Evolutionary conservation across 306 rosid genomes (phyloP).

Genomic region (Quercus berberidifolia): DNA sequence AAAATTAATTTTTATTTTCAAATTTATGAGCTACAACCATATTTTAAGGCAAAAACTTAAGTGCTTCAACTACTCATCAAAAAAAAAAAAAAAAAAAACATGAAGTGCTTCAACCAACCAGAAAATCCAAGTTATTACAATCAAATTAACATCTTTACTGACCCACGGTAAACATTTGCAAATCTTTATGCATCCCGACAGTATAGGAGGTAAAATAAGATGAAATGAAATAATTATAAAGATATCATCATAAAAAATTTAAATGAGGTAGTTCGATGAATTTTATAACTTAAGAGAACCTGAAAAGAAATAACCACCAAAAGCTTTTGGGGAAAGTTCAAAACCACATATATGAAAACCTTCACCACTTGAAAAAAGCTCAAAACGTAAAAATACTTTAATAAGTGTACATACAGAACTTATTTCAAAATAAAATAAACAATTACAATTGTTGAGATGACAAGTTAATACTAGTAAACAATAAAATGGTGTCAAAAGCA

Average conservation of each 20-base stretch:
- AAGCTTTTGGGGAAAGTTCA: neutral
- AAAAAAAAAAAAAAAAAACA: too few relatives aligned
- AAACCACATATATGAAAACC: neutral
- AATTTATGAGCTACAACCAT: neutral
- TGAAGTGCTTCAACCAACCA: neutral
- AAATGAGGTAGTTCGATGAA: neutral
- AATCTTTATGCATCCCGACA: neutral
- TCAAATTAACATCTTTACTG: neutral
- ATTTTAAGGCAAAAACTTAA: neutral
- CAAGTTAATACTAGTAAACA: too few relatives aligned
- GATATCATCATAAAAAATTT: neutral
- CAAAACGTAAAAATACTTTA: neutral
- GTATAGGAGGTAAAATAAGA: neutral
- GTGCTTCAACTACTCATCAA: neutral
- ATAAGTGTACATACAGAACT: too few relatives aligned
- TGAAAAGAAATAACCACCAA: neutral
- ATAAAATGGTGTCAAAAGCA: too few relatives aligned
- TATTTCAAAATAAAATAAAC: too few relatives aligned
- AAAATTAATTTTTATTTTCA: constrained; percentile 2
- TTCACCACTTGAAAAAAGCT: neutral
- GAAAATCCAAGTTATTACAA: neutral
- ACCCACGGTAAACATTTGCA: neutral
- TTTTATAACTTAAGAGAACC: neutral
- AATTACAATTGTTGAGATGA: too few relatives aligned
- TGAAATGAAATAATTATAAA: neutral